phyloP scores from a whole-genome alignment of 1,284 basidiomycete genomes.

The Rhodotorula sp. region DNA sequence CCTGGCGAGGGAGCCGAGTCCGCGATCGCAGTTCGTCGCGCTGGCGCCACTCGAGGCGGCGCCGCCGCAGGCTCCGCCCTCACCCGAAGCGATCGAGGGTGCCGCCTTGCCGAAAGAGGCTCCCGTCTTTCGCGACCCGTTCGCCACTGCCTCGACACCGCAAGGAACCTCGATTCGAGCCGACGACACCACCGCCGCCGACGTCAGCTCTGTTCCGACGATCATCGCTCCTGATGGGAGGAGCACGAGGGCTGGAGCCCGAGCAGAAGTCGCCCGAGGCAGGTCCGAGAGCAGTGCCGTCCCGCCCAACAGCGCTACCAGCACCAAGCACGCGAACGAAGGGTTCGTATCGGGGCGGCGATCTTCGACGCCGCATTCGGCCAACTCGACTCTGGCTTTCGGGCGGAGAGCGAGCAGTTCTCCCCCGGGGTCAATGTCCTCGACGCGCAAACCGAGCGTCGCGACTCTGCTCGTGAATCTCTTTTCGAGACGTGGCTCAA shows the following conservation, averaged over 20 bases:
- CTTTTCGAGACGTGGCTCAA: background rate
- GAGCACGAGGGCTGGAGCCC: background rate
- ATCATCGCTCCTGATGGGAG: background rate
- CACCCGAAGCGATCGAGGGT: background rate
- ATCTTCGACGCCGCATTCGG: background rate
- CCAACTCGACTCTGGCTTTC: background rate
- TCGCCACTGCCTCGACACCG: slow-evolving; percentile 1
- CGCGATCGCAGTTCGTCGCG: no score
- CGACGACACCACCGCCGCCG: background rate
- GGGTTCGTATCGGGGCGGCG: background rate
- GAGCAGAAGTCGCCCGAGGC: no score
- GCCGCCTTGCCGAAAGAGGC: background rate
- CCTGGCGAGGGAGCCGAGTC: no score
- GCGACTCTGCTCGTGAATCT: background rate
- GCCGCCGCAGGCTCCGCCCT: background rate
- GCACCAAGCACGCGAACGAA: no score
- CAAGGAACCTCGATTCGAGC: background rate
- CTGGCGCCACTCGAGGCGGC: no score
- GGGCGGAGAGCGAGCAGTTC: background rate
- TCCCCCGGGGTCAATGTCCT: background rate
- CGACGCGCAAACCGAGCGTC: slow-evolving; percentile 19
- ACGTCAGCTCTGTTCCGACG: no score
- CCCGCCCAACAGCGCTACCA: no score
- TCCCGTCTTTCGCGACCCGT: slow-evolving; percentile 3
- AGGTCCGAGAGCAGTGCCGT: no score